Percentiles rank a stretch among this genome's conserved stretches.
Evolutionary conservation across 441 rosid species (phyloP).

Genomic region (Syzygium malaccense): DNA sequence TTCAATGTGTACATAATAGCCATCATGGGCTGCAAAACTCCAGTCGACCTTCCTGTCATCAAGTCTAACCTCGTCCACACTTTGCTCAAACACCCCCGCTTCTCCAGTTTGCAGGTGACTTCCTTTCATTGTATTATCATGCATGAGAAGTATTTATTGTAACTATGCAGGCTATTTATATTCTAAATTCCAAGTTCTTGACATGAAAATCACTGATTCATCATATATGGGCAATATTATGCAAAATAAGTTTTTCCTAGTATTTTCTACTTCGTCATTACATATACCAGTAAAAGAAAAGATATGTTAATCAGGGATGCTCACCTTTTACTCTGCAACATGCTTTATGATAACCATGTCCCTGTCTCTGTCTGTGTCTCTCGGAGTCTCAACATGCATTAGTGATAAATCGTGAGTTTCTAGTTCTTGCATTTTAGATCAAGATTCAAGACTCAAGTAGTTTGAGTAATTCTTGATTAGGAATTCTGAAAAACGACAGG

Average conservation of each 20-base stretch:
- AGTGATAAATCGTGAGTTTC: background rate
- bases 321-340: background rate
- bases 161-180: background rate
- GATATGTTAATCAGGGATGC: background rate
- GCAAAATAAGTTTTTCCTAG: background rate
- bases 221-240: background rate
- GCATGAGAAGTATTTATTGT: background rate
- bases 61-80: slow-evolving; percentile 12
- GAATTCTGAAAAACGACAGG: slow-evolving; percentile 1
- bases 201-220: background rate
- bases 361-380: background rate
- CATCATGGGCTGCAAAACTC: slow-evolving; percentile 22
- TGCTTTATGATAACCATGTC: background rate
- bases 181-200: background rate
- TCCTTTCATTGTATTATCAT: background rate
- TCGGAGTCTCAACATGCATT: background rate
- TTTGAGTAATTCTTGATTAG: background rate
- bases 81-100: slow-evolving; percentile 35
- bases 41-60: slow-evolving; percentile 13
- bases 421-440: background rate
- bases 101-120: slow-evolving; percentile 32
- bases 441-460: background rate
- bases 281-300: background rate
- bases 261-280: background rate
- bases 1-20: slow-evolving; percentile 25